Base-by-base conservation (phyloP, 306 rosid genomes). In the Cicer chorassanicum region DNA sequence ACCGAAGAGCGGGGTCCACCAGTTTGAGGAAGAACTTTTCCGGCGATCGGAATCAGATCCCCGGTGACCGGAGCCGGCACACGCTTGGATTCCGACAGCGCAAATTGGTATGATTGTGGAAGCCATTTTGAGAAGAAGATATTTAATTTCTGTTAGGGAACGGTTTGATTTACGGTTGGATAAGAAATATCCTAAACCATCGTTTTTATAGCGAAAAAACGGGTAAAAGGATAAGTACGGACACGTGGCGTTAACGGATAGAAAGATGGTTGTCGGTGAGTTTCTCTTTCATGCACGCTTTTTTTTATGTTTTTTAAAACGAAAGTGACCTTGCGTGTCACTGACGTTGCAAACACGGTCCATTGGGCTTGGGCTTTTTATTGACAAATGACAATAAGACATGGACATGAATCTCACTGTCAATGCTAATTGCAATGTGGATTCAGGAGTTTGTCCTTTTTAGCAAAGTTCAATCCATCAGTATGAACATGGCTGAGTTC, bases 1-100 rank as follows among this genome's bases (percentile, higher is more conserved):
- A 0, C 92, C 96, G 83, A 93, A 91, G 6, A 91, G 84, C 9
- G 97, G 98, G 46, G 82, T 68, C 97, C 92, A 93, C 97, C 96
- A 91, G 80, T 29, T 87, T 42, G 92, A n/a, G 15, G 88, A 63
- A 18, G 91, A 80, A 14, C 1, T 56, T 81, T 42, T 85, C 42
- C 89, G 81, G 78, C 74, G 84, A 15, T 42, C 68, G 9, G 44
- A 57, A 24, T 83, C 87, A 40, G 90, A 6, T 12, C 42, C 74
- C 0, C 83, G 86, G 65, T 68, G 40, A 19, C 77, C 84, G 65
- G 89, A 39, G 12, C 59, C 0, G 64, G 89, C 92, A 12, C 81
- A 73, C 0, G 96, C 91, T 9, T 74, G 84, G 82, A 87, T 29
- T 13, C 82, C 73, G 71, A 46, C 40, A 6, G 87, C 63, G 13